A percentile compares a stretch with the other conserved stretches of the same genome.
Conservation (phyloP, 495 filamentous ascomycete genomes). For the Talaromyces trachyspermus region DNA sequence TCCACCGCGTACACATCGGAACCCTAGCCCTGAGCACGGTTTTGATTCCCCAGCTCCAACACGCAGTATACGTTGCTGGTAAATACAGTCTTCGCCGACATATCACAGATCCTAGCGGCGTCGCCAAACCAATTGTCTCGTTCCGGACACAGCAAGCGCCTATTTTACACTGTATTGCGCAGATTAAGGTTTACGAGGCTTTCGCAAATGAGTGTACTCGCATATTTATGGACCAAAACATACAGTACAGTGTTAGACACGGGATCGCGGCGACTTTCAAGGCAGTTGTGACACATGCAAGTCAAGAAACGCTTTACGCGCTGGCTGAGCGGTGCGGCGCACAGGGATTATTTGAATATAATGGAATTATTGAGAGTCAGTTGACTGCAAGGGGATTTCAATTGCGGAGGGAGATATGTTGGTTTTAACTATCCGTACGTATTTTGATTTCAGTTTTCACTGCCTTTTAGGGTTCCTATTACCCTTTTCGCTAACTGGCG, state of each 20-base stretch:
- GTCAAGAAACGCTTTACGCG: constrained; percentile 14
- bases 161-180: constrained; percentile 22
- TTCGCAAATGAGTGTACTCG: constrained; percentile 12
- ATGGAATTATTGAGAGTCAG: constrained; percentile 18
- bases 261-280: constrained; percentile 21
- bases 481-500: not conserved
- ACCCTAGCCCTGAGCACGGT: constrained; percentile 18
- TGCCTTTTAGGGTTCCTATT: not conserved
- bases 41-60: constrained; percentile 19
- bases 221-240: constrained; percentile 3
- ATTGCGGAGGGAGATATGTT: constrained; percentile 28
- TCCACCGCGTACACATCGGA: constrained; percentile 21
- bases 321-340: constrained; percentile 26
- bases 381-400: constrained; percentile 12
- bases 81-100: constrained; percentile 25
- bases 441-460: not conserved
- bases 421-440: constrained; percentile 23
- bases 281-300: constrained; percentile 11
- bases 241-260: constrained; percentile 11
- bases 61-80: constrained; percentile 18
- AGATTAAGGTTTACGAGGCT: constrained; percentile 21
- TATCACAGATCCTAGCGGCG: constrained; percentile 13
- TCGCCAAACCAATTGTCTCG: constrained; percentile 20
- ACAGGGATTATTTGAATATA: constrained; percentile 25
- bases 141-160: constrained; percentile 29